Evolutionary conservation across 495 filamentous ascomycete genomes (phyloP).

Genomic region (Pseudevernia furfuracea): DNA sequence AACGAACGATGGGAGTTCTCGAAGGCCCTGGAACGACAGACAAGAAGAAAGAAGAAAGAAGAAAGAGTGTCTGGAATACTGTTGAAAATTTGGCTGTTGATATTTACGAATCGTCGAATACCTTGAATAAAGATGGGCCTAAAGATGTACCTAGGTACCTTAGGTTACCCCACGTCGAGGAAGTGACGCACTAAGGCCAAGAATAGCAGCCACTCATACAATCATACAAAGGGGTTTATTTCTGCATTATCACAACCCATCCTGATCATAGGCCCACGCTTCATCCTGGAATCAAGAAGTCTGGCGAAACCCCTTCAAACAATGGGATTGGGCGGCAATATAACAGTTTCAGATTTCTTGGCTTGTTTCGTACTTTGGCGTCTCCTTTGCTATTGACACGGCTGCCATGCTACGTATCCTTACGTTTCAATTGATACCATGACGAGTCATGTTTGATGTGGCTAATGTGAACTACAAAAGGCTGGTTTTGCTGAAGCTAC

Average conservation of each 20-base stretch:
- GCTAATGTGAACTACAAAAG: not conserved
- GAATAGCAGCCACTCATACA: slow-evolving; percentile 10
- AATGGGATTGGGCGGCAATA: slow-evolving; percentile 5
- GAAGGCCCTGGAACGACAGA: slow-evolving; percentile 4
- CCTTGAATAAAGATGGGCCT: too few relatives aligned
- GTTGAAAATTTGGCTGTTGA: not conserved
- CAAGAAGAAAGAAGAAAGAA: slow-evolving; percentile 2
- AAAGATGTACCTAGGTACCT: slow-evolving; percentile 16
- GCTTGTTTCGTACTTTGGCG: slow-evolving; percentile 2
- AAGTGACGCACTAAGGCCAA: not conserved
- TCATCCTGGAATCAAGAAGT: not conserved
- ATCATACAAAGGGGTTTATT: slow-evolving; percentile 6
- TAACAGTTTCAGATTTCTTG: not conserved
- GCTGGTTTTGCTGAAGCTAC: slow-evolving; percentile 3
- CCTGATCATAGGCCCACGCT: not conserved
- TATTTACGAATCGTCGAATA: not conserved
- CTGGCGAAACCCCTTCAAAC: not conserved
- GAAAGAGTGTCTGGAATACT: not conserved
- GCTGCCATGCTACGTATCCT: not conserved
- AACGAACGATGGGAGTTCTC: slow-evolving; percentile 2
- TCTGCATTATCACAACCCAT: not conserved
- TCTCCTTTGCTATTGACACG: not conserved
- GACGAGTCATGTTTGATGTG: slow-evolving; percentile 5
- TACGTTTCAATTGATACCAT: not conserved
- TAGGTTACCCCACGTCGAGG: slow-evolving; percentile 15